A percentile compares a stretch with the other conserved stretches of the same genome.
These are phyloP conservation scores for Ustilago lituana DNA, from an alignment of 1,284 basidiomycete genomes.

Conservation along the genomic window DNA sequence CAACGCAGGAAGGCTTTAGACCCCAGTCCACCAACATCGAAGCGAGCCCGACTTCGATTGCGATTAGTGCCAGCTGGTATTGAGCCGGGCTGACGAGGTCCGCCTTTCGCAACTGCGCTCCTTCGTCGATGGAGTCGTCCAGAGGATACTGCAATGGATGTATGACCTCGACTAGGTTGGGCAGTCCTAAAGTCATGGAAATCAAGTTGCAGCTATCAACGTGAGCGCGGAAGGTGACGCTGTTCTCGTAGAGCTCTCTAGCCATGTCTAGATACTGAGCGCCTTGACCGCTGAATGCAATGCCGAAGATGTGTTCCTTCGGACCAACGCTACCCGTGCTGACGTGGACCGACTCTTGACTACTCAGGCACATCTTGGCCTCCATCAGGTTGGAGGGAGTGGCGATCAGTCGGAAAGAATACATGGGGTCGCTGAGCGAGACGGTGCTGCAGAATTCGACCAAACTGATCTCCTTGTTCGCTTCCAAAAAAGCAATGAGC, in stretches of 20 bases:
- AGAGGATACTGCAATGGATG: conserved; percentile 3
- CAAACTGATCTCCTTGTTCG: conserved; percentile 14
- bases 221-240: conserved; percentile 24
- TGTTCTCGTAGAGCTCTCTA: conserved; percentile 29
- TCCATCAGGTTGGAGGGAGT: conserved; percentile 18
- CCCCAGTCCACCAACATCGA: conserved; percentile 41
- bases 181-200: conserved; percentile 14
- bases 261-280: conserved; percentile 50
- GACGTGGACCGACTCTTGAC: conserved; percentile 31
- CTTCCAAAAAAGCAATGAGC: conserved; percentile 31
- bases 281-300: conserved; percentile 51
- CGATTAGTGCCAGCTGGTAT: conserved; percentile 45
- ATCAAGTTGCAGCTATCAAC: conserved; percentile 41
- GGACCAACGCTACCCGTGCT: background rate
- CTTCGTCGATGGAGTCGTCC: background rate
- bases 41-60: conserved; percentile 31
- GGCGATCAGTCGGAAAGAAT: conserved; percentile 25
- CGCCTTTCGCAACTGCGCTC: conserved; percentile 7
- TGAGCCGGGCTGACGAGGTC: conserved; percentile 37
- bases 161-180: conserved; percentile 34
- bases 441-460: conserved; percentile 44
- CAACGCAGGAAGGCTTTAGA: conserved; percentile 21
- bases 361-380: conserved; percentile 24
- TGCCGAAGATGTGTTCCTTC: conserved; percentile 6
- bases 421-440: conserved; percentile 39